Base-by-base conservation (phyloP, 1,139 yeast genomes). In the Taiozyma sp. region DNA sequence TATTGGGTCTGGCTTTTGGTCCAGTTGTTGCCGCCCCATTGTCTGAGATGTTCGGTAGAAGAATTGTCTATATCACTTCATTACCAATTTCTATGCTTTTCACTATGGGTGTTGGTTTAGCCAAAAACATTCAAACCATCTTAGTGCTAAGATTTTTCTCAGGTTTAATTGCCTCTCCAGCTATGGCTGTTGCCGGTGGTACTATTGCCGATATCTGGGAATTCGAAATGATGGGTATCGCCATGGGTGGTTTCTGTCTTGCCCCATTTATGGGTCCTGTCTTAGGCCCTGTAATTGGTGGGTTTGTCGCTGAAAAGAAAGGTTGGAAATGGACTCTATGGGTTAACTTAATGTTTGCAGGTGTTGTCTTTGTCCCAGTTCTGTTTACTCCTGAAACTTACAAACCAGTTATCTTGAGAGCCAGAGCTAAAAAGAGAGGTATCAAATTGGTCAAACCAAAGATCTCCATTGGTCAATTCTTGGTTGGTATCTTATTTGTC, bases 131-230 rank as follows among this genome's bases (percentile, higher is more conserved):
- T 54, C 68, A 78, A 49, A 72, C 79, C 29, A 72, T 87, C 42
- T 70, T 88, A 46, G 85, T 88, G 2, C 70, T 88, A 48, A 74
- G 97, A 58, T 87, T 89, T 65, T 79, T 90, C 58, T 78, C 90
- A 40, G 97, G 97, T 4, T 73, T 85, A 34, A 75, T 86, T 52
- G 88, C 95, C 0, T 81, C 93, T 5, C 97, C 97, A 6, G 90
- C 95, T 0, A 74, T 90, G 63, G 83, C 95, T 4, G 81, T 88
- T 58, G 96, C 93, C 13, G 95, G 91, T 52, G 97, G 96, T 53
- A 81, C 95, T 3, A 78, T 89, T 54, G 76, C 85, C 52, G 97
- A 90, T 68, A 69, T 85, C 43, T 85, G 88, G 84, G 77, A 74
- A 42, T 80, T 81, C n/a, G 76, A 75, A 44, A 81, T 81, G 62